phyloP scores from a whole-genome alignment of 2,329 filamentous ascomycete genomes.

The Sarocladium strictum region DNA sequence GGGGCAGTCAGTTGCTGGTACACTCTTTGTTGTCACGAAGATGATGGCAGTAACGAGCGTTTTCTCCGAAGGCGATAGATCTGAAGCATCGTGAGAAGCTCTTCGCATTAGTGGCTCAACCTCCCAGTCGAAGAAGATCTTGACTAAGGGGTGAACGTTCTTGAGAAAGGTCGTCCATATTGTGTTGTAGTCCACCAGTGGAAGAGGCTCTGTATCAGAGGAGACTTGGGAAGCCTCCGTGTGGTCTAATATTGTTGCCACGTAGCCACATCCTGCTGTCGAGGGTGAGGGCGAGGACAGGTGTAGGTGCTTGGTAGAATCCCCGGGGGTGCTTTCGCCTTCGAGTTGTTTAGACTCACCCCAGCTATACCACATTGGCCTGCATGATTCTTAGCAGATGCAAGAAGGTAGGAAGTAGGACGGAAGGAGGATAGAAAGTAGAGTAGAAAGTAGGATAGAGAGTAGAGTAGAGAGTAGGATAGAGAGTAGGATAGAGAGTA shows the following conservation, averaged over 20 bases:
- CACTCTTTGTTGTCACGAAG: background rate
- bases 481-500: too few relatives aligned
- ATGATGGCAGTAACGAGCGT: background rate
- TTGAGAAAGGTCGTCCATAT: background rate
- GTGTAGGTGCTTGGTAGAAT: background rate
- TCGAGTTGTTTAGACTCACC: background rate
- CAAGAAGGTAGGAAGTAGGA: too few relatives aligned
- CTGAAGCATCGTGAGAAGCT: background rate
- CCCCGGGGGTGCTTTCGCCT: background rate
- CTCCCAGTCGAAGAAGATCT: slow-evolving; percentile 9
- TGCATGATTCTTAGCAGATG: too few relatives aligned
- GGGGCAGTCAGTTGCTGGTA: background rate
- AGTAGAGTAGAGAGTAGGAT: too few relatives aligned
- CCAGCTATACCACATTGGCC: slow-evolving; percentile 9
- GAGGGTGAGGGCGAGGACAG: background rate
- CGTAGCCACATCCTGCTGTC: background rate
- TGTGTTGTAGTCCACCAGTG: background rate
- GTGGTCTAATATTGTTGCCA: background rate
- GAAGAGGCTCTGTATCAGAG: background rate
- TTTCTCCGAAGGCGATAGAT: background rate
- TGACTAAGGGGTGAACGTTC: slow-evolving; percentile 7
- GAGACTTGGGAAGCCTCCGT: background rate
- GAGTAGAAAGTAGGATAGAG: too few relatives aligned
- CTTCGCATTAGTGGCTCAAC: background rate
- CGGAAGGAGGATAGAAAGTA: too few relatives aligned